A percentile compares a stretch with the other conserved stretches of the same genome.
Conservation (phyloP, 1,284 basidiomycete genomes). For the Flammula alnicola region DNA sequence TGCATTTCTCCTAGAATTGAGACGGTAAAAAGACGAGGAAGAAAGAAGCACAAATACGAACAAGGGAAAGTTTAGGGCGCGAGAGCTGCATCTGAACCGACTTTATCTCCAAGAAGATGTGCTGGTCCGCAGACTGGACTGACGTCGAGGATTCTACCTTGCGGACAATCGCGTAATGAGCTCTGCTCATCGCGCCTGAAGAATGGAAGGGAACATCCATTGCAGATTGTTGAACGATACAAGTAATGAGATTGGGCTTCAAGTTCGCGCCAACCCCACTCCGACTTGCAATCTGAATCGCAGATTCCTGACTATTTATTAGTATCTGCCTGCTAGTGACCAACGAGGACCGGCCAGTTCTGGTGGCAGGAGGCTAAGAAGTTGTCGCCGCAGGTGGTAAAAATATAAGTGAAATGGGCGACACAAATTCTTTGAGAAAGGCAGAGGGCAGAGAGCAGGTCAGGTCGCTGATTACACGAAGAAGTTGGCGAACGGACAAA, state of each 20-base stretch:
- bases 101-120: conserved; percentile 60
- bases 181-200: conserved; percentile 74
- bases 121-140: conserved; percentile 58
- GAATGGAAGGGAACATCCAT: conserved; percentile 79
- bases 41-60: conserved; percentile 27
- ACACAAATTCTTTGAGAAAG: too few relatives aligned
- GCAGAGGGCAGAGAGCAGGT: too few relatives aligned
- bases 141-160: conserved; percentile 66
- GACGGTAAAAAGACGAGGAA: conserved; percentile 21
- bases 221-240: not conserved
- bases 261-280: too few relatives aligned
- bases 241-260: not conserved
- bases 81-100: conserved; percentile 55
- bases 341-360: too few relatives aligned
- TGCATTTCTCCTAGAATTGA: conserved; percentile 54
- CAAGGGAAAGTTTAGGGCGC: conserved; percentile 51
- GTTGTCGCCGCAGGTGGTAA: too few relatives aligned
- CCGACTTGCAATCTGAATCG: too few relatives aligned
- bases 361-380: too few relatives aligned
- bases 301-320: too few relatives aligned
- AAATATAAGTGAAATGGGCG: too few relatives aligned
- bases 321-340: too few relatives aligned
- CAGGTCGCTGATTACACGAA: too few relatives aligned
- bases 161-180: conserved; percentile 73
- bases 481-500: too few relatives aligned